Conservation (phyloP, 202 grass and related monocot genomes). For the Saccharum hybrid region DNA sequence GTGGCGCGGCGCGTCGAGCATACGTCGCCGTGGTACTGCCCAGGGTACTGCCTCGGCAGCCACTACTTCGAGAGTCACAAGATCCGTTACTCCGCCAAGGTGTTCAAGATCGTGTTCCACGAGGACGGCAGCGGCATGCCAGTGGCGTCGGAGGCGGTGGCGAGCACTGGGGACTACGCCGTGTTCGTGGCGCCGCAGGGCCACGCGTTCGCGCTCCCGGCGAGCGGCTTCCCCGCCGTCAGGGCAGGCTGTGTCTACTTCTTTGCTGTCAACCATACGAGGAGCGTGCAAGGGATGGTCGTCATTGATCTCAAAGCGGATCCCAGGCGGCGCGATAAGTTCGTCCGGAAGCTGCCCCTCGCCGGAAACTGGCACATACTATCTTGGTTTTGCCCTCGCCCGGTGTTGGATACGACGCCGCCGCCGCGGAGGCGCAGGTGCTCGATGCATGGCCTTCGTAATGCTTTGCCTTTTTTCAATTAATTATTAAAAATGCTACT, state of each 20-base stretch:
- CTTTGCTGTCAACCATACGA: not conserved
- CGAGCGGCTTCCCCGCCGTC: conserved; percentile 1
- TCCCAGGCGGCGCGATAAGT: no score
- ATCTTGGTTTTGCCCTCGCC: conserved; percentile 30
- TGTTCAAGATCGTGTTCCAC: not conserved
- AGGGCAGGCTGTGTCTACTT: conserved; percentile 20
- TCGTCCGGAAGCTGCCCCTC: not conserved
- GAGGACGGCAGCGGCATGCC: not conserved
- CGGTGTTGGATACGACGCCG: not conserved
- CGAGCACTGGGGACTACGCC: not conserved
- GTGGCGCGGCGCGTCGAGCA: not conserved
- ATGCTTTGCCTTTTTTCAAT: not conserved
- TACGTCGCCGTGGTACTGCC: not conserved
- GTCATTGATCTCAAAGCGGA: not conserved
- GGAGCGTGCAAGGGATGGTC: not conserved
- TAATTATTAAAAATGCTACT: not conserved
- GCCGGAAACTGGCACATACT: not conserved
- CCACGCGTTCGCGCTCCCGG: conserved; percentile 40
- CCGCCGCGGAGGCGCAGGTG: not conserved
- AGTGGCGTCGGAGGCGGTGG: not conserved
- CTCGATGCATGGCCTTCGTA: not conserved
- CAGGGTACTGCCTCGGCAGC: not conserved
- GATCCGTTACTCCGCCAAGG: not conserved
- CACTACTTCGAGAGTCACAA: not conserved
- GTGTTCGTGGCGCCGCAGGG: not conserved